These are phyloP conservation scores for Stachybotrys elegans DNA, from an alignment of 2,329 filamentous ascomycete genomes.

Conservation along the genomic window DNA sequence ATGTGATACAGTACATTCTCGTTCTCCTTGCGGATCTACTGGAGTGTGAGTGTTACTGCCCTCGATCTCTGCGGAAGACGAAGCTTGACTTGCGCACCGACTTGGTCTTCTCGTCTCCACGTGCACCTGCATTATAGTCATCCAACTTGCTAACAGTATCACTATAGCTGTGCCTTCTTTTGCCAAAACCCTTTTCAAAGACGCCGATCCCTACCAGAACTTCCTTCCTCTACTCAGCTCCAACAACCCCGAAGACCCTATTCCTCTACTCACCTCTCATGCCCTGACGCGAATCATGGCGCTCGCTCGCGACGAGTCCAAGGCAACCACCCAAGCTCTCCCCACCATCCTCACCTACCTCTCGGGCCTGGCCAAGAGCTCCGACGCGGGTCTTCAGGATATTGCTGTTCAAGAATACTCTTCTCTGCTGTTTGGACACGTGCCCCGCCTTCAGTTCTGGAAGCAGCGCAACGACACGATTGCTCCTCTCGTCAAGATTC, in stretches of 20 bases:
- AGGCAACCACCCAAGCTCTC: slow-evolving; percentile 69
- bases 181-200: slow-evolving; percentile 68
- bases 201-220: slow-evolving; percentile 73
- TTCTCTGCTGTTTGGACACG: slow-evolving; percentile 68
- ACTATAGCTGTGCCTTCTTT: slow-evolving; percentile 71
- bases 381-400: slow-evolving; percentile 87
- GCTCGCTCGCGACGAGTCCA: slow-evolving; percentile 56
- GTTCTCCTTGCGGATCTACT: slow-evolving; percentile 85
- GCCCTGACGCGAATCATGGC: slow-evolving; percentile 78
- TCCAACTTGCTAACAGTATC: slow-evolving; percentile 12
- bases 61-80: neutral
- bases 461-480: slow-evolving; percentile 81
- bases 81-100: neutral
- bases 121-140: neutral
- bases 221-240: slow-evolving; percentile 83
- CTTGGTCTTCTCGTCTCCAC: neutral
- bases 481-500: slow-evolving; percentile 73
- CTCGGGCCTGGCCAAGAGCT: slow-evolving; percentile 73
- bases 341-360: slow-evolving; percentile 83
- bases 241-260: slow-evolving; percentile 68
- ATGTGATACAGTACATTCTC: slow-evolving; percentile 92
- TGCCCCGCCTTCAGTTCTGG: slow-evolving; percentile 83
- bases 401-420: slow-evolving; percentile 94
- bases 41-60: slow-evolving; percentile 55
- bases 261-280: slow-evolving; percentile 84